These are phyloP conservation scores for Tetradesmus obliquus DNA, from an alignment of 139 green algal genomes.

Conservation along the genomic window DNA sequence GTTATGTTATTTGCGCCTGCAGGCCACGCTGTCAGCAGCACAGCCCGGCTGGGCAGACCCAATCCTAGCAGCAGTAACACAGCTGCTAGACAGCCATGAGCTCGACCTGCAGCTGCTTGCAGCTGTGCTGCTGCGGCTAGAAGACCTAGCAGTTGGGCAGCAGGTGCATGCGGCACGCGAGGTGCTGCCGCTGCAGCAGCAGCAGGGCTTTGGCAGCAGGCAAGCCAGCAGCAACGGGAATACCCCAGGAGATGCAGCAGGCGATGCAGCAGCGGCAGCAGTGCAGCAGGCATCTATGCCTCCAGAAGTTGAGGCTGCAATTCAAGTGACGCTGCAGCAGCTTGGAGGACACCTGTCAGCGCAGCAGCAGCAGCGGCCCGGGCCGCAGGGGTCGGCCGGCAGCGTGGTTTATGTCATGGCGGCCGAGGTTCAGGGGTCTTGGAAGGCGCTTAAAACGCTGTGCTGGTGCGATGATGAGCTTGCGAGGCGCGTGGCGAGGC, in stretches of 20 bases:
- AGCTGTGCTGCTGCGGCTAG: conserved; percentile 20
- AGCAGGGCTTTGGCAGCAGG: neutral
- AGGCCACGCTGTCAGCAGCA: neutral
- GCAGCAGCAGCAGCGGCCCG: neutral
- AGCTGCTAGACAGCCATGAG: neutral
- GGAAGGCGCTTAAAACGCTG: conserved; percentile 32
- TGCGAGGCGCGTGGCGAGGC: neutral
- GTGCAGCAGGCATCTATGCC: neutral
- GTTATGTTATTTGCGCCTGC: neutral
- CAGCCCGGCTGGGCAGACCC: conserved; percentile 26
- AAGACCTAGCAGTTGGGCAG: neutral
- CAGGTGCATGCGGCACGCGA: neutral
- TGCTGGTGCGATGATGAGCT: conserved; percentile 38
- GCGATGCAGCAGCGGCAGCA: neutral
- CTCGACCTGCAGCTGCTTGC: conserved; percentile 32
- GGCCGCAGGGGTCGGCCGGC: neutral
- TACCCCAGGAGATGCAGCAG: neutral
- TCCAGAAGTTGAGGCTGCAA: neutral
- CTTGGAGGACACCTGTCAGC: conserved; percentile 24
- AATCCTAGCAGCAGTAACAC: conserved; percentile 2
- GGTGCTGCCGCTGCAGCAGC: neutral
- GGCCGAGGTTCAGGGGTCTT: conserved; percentile 24
- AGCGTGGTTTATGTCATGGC: neutral
- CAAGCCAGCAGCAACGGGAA: neutral
- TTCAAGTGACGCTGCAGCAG: conserved; percentile 32